Base-by-base conservation (phyloP, 176 grass and related monocot genomes). In the Oryza meyeriana region DNA sequence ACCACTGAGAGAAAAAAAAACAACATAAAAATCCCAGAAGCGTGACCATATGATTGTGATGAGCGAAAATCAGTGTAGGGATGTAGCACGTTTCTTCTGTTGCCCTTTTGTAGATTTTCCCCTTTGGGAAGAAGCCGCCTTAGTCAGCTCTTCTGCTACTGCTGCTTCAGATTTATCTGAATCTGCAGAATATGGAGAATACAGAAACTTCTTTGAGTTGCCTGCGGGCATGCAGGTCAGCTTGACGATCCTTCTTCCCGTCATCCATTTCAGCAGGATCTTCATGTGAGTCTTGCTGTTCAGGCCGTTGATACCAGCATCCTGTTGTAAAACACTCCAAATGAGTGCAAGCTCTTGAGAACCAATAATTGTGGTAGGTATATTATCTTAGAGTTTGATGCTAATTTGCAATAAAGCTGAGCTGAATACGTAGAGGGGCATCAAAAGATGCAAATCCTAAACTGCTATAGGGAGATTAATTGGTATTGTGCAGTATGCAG, bases 241-340 rank as follows among this genome's bases (percentile, higher is more conserved):
- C 78, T 90, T 95, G 11, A 95, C 74, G 32, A 88, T 47, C 28
- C 78, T 86, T 63, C 90, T 77, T 25, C 88, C 93, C 16, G 82
- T 87, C 90, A 95, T 95, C 90, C 93, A 95, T 82, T 95, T 95
- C 65, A 95, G 87, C 75, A 95, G 4, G 26, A 95, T 80, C 78
- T 95, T 95, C 93, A 92, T 92, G 69, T 95, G 90, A 9, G 93
- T 95, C 82, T 95, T 95, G 66, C 93, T 95, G 58, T 90, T 90
- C 63, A 95, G 64, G 42, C 93, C 88, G 44, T 29, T 13, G n/a
- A 90, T 86, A 17, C 79, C 85, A 64, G 88, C 71, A 38, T 84
- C 90, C 93, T 95, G 90, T 84, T 26, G 41, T 26, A 68, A 61
- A 26, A 68, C 26, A 68, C 20, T 6, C 26, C 18, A 12, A 44